Evolutionary conservation across 805 yeast species (phyloP), one percentile per base, ranked within the genome.

Genomic region (Brettanomyces naardenensis): DNA sequence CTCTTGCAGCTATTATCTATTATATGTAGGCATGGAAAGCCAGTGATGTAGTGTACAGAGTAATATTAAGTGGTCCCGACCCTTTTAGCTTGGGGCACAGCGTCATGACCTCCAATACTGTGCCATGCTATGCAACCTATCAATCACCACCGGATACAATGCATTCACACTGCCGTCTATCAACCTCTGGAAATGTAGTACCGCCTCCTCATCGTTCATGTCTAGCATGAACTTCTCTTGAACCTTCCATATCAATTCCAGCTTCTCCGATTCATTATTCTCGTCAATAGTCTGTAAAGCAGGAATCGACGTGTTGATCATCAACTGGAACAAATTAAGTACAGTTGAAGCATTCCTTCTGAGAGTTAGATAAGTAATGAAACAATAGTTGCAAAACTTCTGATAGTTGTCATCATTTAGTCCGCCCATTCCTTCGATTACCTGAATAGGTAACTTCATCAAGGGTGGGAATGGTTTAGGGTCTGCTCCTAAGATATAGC

Each of bases 381-480:
- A 92, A 54, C 99, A 92, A 61, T 89, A 89, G 57, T 86, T 85
- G 51, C 94, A 75, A 62, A 92, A 92, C 44, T 82, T 75, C 45
- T 79, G 78, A 58, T 85, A 92, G 56, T 90, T 89, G 31, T 81
- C 83, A 36, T 90, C 87, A 44, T 73, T 71, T 36, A 86, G 72
- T 1, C 97, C 98, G 2, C 99, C 99, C 87, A 92, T 92, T 0
- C 97, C 97, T 47, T 92, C 98, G 30, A 92, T 84, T 14, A 92
- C 82, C 59, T 92, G 98, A 30, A 92, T 92, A 0, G 98, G 98
- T 28, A 92, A 65, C 54, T 92, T 92, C 97, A 92, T 92, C 62
- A 90, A 69, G 1, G 99, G 99, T 11, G 99, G 97, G 62, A 92
- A 92, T 11, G 97, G 97, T 57, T 92, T 92, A 2, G 99, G 99